Base-by-base conservation (phyloP, 2,329 filamentous ascomycete species). In the Cercospora zeae-maydis region DNA sequence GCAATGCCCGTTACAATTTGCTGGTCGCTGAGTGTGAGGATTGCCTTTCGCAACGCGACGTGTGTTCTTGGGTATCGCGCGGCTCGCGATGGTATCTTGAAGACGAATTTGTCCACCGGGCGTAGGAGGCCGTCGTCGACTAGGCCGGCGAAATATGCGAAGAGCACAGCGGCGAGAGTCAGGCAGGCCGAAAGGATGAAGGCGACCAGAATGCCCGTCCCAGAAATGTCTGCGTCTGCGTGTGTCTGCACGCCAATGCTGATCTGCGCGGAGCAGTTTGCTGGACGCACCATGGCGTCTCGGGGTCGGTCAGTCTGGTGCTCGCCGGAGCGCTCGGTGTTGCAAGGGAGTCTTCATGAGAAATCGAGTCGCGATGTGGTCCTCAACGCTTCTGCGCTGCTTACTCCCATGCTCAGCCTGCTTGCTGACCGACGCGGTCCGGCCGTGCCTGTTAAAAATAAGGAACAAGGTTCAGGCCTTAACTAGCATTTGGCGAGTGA, bases 1-100 rank as follows among this genome's bases (percentile, higher is more conserved):
- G 66, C 64, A 16, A 70, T 63, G 1, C 69, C 67, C 0, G 66
- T 68, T 1, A 70, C 64, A 16, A 70, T 66, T 24, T 70, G 67
- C 47, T 69, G 66, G 37, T 69, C 67, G 36, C 63, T 67, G 9
- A 69, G 54, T 3, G 61, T 61, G 6, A 65, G 57, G 16, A 66
- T 66, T 11, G 58, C 54, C 51, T 66, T 63, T 27, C 64, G 47
- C 27, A 66, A 24, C 5, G 64, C 61, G 31, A 65, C 34, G 34
- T 65, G 61, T 11, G 58, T 24, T 30, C 21, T 37, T 13, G 58
- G 61, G 9, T 54, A 47, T n/a, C 42, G 58, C 6, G 56, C 37
- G 10, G 63, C 59, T n/a, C 66, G 63, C 13, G 66, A 63, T 2
- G 57, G 65, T 4, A 60, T 59, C 8, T 49, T 51, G 7, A 67